Evolutionary conservation across 768 basidiomycete genomes (phyloP), one percentile per base, ranked within the genome.

Genomic region (Amanita muscaria): DNA sequence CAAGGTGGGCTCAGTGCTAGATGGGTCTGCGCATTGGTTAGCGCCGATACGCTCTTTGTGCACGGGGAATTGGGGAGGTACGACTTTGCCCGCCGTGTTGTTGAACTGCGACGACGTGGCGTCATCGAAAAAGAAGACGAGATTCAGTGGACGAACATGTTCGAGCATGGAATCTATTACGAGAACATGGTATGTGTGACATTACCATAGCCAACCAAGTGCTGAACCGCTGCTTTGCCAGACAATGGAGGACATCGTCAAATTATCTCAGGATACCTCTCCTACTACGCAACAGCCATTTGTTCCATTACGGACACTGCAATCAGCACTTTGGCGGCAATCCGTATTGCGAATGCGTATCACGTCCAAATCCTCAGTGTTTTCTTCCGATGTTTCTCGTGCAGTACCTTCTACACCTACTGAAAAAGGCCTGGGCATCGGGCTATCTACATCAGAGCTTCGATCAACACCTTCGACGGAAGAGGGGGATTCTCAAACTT

Each of bases 41-140:
- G 81, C 7, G 80, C 84, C 0, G 87, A 97, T 57, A 73, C 78
- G 5, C 71, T 94, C 41, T 96, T 91, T 59, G 73, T 91, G 38
- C 73, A 64, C 50, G 77, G 75, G 22, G 92, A 96, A 62, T 73
- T 76, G 44, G 85, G 83, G 50, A 67, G 92, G 49, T 97, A 93
- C 57, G 73, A 79, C 25, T 69, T 90, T 58, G 88, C 89, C 4
- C 72, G 78, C 38, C 63, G 76, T 10, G 75, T 91, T 3, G 76
- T 90, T 0, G 88, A 93, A 56, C 55, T 93, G 47, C 69, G 88
- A 44, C 66, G 84, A 50, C 65, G 66, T 29, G 62, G 67, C 22
- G 77, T 77, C 12, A 62, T 77, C 32, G 50, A 73, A 29, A 66
- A 71, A 5, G 70, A 70, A 0, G 88, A 91, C 56, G 90, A 94